phyloP scores from a whole-genome alignment of 345 rosid species.

The Turritis glabra region DNA sequence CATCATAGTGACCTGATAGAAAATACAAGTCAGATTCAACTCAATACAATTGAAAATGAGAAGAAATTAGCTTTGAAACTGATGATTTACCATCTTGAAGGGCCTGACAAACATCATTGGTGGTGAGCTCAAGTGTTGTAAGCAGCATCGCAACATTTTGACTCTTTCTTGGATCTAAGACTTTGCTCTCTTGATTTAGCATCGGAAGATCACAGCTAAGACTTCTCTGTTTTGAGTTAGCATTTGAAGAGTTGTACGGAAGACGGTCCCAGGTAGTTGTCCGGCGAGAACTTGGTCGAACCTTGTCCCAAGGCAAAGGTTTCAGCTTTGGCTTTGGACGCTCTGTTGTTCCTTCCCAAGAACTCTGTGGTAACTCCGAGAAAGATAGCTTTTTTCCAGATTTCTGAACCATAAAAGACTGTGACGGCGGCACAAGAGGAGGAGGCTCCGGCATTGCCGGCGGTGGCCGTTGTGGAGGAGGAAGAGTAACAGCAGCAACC shows the following conservation, averaged over 20 bases:
- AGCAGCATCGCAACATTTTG: constrained; percentile 74
- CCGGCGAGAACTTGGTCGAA: constrained; percentile 77
- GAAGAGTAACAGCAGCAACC: constrained; percentile 26
- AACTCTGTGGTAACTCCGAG: constrained; percentile 45
- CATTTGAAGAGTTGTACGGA: constrained; percentile 62
- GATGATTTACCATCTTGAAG: constrained; percentile 69
- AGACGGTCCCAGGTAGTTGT: constrained; percentile 95
- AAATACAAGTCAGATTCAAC: constrained; percentile 11
- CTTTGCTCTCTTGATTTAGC: constrained; percentile 60
- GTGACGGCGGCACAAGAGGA: constrained; percentile 59
- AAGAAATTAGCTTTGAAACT: neutral
- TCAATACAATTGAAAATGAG: neutral
- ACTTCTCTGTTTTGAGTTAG: constrained; percentile 43
- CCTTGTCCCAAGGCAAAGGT: constrained; percentile 98
- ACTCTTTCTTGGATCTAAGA: constrained; percentile 76
- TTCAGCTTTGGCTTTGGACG: constrained; percentile 72
- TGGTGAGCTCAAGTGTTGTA: constrained; percentile 76
- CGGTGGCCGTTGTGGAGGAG: constrained; percentile 41
- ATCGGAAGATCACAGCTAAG: constrained; percentile 44
- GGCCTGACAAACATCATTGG: constrained; percentile 73
- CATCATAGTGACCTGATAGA: constrained; percentile 69
- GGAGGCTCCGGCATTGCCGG: constrained; percentile 57
- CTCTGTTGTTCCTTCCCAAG: constrained; percentile 51
- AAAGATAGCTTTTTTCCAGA: constrained; percentile 37
- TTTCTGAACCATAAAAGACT: constrained; percentile 63